These are phyloP conservation scores for Meredithiella fracta DNA, from an alignment of 2,329 filamentous ascomycete species.

Conservation along the genomic window DNA sequence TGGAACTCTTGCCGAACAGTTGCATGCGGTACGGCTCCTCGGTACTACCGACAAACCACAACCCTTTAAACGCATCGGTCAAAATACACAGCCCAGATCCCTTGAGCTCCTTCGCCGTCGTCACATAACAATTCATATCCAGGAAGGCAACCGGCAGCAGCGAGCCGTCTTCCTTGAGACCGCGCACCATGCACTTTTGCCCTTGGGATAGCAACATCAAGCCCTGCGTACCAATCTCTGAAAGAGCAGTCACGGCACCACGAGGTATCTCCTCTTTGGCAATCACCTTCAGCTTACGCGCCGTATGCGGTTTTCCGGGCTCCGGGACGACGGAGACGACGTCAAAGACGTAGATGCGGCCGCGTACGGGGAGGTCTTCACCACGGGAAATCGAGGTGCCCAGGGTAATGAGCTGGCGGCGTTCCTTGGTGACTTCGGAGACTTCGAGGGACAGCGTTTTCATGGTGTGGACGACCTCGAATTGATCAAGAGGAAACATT, in stretches of 20 bases:
- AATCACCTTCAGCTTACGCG: constrained; percentile 68
- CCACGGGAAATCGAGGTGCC: constrained; percentile 77
- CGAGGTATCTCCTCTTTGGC: constrained; percentile 82
- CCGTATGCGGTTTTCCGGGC: constrained; percentile 69
- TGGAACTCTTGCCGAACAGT: constrained; percentile 73
- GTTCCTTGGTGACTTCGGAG: constrained; percentile 78
- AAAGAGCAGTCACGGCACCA: constrained; percentile 76
- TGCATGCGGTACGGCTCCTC: constrained; percentile 96
- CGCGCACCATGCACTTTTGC: constrained; percentile 92
- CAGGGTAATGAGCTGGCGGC: constrained; percentile 64
- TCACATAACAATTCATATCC: constrained; percentile 91
- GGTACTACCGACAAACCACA: constrained; percentile 93
- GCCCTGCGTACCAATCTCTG: constrained; percentile 70
- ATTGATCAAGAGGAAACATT: constrained; percentile 52
- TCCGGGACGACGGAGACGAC: constrained; percentile 84
- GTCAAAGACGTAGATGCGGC: constrained; percentile 79
- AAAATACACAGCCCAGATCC: constrained; percentile 75
- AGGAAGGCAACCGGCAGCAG: constrained; percentile 90
- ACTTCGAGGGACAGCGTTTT: constrained; percentile 74
- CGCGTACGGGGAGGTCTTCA: constrained; percentile 75
- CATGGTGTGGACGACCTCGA: constrained; percentile 65
- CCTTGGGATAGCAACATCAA: constrained; percentile 84
- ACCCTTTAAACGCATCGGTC: constrained; percentile 78
- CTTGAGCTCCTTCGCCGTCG: constrained; percentile 65
- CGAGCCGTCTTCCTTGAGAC: constrained; percentile 86